Evolutionary conservation across 257 asterid species (phyloP), one percentile per base, ranked within the genome.

Genomic region (Striga asiatica): DNA sequence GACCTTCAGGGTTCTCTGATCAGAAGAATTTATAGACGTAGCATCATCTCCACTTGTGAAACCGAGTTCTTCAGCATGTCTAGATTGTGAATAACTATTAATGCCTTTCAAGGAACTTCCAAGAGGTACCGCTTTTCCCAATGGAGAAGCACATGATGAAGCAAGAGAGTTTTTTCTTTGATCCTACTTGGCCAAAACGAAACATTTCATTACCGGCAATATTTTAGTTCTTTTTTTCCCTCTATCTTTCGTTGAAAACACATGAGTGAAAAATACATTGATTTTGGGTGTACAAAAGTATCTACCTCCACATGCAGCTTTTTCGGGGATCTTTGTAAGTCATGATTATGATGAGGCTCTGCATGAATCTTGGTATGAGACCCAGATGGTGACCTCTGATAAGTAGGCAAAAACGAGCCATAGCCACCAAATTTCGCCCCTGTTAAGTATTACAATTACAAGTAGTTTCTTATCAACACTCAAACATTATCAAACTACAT

Each of bases 401-500:
- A 48, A 23, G 73, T 76, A 56, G 93, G 95, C 51, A 91, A 71
- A 69, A 91, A 91, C 0, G 98, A 84, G 61, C 97, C 98, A 62
- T 91, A 91, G 32, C 82, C 97, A 71, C 98, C 98, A 76, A 43
- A 91, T 68, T 74, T 84, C 56, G 96, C 69, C 69, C 98, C 98
- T 91, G 80, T 42, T n/a, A n/a, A n/a, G n/a, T n/a, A n/a, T n/a
- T n/a, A n/a, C n/a, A n/a, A n/a, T n/a, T n/a, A n/a, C n/a, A n/a
- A n/a, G n/a, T n/a, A n/a, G n/a, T n/a, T n/a, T n/a, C n/a, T n/a
- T n/a, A n/a, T n/a, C n/a, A n/a, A n/a, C n/a, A n/a, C n/a, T n/a
- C n/a, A n/a, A n/a, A n/a, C n/a, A n/a, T n/a, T n/a, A n/a, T n/a
- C n/a, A n/a, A n/a, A n/a, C n/a, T n/a, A n/a, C n/a, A n/a, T n/a